These are phyloP conservation scores for Adansonia grandidieri DNA, from an alignment of 441 rosid species.

Conservation along the genomic window DNA sequence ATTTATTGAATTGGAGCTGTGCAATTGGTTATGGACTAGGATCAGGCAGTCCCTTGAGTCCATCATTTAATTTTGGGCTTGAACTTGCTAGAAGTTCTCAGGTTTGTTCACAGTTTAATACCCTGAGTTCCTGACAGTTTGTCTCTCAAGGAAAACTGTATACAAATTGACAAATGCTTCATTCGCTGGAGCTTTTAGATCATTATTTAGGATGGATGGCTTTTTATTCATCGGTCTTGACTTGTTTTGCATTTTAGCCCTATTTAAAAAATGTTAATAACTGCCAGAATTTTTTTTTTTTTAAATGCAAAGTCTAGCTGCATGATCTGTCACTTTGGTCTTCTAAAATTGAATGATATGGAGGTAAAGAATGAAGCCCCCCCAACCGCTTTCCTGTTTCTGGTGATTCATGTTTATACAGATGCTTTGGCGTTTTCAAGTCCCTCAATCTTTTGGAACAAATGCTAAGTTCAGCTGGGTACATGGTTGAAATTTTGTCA, in stretches of 20 bases:
- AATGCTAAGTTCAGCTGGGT: neutral
- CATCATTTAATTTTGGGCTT: conserved; percentile 86
- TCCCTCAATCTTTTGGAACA: neutral
- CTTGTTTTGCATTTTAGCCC: neutral
- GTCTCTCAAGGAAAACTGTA: neutral
- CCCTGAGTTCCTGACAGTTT: neutral
- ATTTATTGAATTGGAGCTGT: conserved; percentile 81
- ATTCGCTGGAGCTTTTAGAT: neutral
- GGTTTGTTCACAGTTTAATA: conserved; percentile 47
- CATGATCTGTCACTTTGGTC: neutral
- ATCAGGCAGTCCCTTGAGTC: conserved; percentile 81
- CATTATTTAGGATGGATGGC: neutral
- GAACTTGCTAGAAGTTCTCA: conserved; percentile 81
- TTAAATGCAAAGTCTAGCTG: neutral
- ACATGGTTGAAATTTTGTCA: neutral
- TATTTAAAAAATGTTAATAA: neutral
- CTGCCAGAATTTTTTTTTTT: neutral
- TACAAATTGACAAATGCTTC: neutral
- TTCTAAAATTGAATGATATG: neutral
- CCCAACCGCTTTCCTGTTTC: neutral
- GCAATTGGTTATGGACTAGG: conserved; percentile 91
- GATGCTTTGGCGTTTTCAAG: neutral
- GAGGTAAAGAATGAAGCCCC: neutral
- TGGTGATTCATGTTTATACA: neutral
- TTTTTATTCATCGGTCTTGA: neutral